Evolutionary conservation across 1,139 yeast species (phyloP).

Genomic region (Hanseniaspora gamundiae): DNA sequence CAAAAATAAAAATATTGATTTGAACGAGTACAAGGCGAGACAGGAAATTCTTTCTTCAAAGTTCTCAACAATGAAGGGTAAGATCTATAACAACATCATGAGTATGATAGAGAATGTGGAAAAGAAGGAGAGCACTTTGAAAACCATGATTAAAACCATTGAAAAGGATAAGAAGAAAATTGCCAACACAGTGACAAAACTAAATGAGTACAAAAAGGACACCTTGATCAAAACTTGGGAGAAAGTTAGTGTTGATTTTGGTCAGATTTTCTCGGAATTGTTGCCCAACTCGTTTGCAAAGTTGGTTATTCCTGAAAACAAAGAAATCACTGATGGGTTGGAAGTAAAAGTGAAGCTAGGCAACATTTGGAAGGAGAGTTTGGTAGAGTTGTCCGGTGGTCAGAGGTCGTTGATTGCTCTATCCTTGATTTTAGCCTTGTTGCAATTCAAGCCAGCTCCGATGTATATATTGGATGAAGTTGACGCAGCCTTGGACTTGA

Average conservation of each 20-base stretch:
- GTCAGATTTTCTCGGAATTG: constrained; percentile 80
- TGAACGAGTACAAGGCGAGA: constrained; percentile 44
- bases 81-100: constrained; percentile 83
- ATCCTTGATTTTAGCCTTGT: constrained; percentile 76
- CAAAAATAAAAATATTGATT: constrained; percentile 50
- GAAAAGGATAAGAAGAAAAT: constrained; percentile 86
- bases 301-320: constrained; percentile 66
- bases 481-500: constrained; percentile 93
- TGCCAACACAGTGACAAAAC: constrained; percentile 73
- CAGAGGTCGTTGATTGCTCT: constrained; percentile 90
- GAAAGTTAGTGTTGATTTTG: constrained; percentile 80
- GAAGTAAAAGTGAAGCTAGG: constrained; percentile 89
- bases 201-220: constrained; percentile 77
- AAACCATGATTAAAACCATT: constrained; percentile 73
- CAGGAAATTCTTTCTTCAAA: constrained; percentile 26
- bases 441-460: constrained; percentile 95
- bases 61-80: constrained; percentile 54
- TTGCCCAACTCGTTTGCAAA: constrained; percentile 88
- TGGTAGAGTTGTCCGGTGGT: constrained; percentile 94
- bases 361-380: constrained; percentile 88
- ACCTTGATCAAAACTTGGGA: constrained; percentile 77
- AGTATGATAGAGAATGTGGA: constrained; percentile 90
- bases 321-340: constrained; percentile 80
- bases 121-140: constrained; percentile 69
- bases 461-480: constrained; percentile 96